These are phyloP conservation scores for Spathaspora passalidarum DNA, from an alignment of 805 yeast genomes.

Conservation along the genomic window DNA sequence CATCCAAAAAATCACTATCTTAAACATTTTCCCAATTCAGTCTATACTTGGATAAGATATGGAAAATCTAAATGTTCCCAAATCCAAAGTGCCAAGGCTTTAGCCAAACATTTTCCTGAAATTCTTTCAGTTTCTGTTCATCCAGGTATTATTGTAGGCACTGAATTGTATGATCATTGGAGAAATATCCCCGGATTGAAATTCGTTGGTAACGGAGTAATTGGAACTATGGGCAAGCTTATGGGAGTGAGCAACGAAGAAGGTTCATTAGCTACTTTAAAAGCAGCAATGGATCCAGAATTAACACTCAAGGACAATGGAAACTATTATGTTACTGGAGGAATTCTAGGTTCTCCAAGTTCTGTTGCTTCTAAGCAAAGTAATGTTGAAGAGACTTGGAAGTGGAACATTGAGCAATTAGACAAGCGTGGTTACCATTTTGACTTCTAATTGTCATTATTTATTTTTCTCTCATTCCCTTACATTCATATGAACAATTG, in stretches of 20 bases:
- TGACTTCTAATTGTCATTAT: not conserved
- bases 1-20: slow-evolving; percentile 20
- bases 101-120: slow-evolving; percentile 27
- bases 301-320: slow-evolving; percentile 27
- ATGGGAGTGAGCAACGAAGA: slow-evolving; percentile 31
- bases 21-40: slow-evolving; percentile 21
- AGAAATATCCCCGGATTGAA: slow-evolving; percentile 23
- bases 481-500: no score
- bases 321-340: slow-evolving; percentile 30
- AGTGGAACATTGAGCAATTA: slow-evolving; percentile 22
- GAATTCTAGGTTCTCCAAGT: slow-evolving; percentile 20
- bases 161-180: slow-evolving; percentile 32
- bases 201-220: slow-evolving; percentile 13
- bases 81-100: slow-evolving; percentile 27
- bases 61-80: slow-evolving; percentile 32
- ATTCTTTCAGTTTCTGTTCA: slow-evolving; percentile 34
- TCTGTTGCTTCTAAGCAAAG: slow-evolving; percentile 20
- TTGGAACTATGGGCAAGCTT: slow-evolving; percentile 13
- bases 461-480: no score
- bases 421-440: slow-evolving; percentile 15
- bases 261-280: slow-evolving; percentile 32
- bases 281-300: slow-evolving; percentile 28
- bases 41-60: slow-evolving; percentile 32
- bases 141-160: slow-evolving; percentile 36
- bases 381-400: slow-evolving; percentile 26